Percentiles rank a stretch among this genome's conserved stretches.
Evolutionary conservation across 805 yeast species (phyloP).

Genomic region (Candida maesae): DNA sequence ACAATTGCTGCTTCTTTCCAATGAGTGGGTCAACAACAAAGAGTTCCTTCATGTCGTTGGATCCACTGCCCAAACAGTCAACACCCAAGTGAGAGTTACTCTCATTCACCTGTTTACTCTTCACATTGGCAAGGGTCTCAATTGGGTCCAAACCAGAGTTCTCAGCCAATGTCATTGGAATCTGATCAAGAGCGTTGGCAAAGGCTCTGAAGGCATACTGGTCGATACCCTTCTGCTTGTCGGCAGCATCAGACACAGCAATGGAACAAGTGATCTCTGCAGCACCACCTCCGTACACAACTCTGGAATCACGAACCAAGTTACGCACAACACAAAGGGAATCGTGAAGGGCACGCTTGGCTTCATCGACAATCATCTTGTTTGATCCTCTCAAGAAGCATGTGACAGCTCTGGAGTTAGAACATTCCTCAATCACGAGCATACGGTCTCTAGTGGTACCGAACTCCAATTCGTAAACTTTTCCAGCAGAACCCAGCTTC

Average conservation of each 20-base stretch:
- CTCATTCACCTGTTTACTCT: constrained; percentile 80
- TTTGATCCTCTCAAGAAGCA: constrained; percentile 93
- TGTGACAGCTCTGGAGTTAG: constrained; percentile 84
- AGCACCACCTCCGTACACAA: constrained; percentile 99
- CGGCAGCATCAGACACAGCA: constrained; percentile 89
- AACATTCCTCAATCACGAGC: constrained; percentile 89
- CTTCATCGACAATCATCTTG: constrained; percentile 97
- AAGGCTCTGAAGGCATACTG: constrained; percentile 98
- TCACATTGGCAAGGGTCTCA: constrained; percentile 78
- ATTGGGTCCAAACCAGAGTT: constrained; percentile 95
- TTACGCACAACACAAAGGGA: constrained; percentile 97
- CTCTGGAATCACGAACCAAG: constrained; percentile 83
- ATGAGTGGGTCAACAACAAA: constrained; percentile 96
- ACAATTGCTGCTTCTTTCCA: constrained; percentile 94
- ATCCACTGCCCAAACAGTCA: constrained; percentile 86
- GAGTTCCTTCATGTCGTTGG: constrained; percentile 88
- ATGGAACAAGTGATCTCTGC: constrained; percentile 93
- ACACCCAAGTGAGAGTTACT: constrained; percentile 75
- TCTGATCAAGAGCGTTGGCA: constrained; percentile 82
- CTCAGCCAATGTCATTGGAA: constrained; percentile 94
- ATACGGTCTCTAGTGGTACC: constrained; percentile 97
- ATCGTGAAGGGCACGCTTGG: constrained; percentile 93
- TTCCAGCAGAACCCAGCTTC: constrained; percentile 86
- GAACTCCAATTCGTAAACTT: constrained; percentile 81
- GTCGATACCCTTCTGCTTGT: constrained; percentile 89